A percentile compares a stretch with the other conserved stretches of the same genome.
Conservation (phyloP, 1,139 yeast species). For the Yarrowia galli region DNA sequence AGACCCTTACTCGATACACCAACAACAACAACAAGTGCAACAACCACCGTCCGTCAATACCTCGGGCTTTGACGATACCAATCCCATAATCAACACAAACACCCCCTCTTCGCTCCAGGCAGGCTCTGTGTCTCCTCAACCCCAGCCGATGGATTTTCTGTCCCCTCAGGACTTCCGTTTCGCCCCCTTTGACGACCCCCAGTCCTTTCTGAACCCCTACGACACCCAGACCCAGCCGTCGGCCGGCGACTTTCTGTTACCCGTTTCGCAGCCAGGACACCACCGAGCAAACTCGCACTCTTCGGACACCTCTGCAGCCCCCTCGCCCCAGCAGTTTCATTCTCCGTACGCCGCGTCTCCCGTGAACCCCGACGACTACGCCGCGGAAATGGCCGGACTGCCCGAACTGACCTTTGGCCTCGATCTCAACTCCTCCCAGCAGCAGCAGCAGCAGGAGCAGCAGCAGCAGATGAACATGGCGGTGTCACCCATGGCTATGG, state of each 20-base stretch:
- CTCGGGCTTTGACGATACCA: constrained; percentile 12
- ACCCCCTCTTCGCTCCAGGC: constrained; percentile 23
- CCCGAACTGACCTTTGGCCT: constrained; percentile 22
- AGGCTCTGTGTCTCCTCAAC: constrained; percentile 28
- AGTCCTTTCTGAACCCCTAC: constrained; percentile 27
- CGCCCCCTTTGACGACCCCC: constrained; percentile 30
- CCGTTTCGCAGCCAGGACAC: constrained; percentile 13
- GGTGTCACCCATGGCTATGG: constrained; percentile 25
- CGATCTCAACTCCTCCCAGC: constrained; percentile 4
- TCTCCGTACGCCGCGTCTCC: constrained; percentile 37
- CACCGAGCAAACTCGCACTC: constrained; percentile 25
- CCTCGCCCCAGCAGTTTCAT: constrained; percentile 28
- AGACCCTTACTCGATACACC: constrained; percentile 13
- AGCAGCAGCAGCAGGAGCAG: too few species aligned
- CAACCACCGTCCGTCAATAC: not conserved
- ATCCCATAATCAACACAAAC: not conserved
- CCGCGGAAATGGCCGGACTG: constrained; percentile 36
- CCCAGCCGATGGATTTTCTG: constrained; percentile 32
- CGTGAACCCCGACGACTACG: constrained; percentile 30
- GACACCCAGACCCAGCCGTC: constrained; percentile 5
- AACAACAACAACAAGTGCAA: not conserved
- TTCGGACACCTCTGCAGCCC: constrained; percentile 33
- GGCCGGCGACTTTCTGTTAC: constrained; percentile 12
- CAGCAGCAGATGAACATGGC: constrained; percentile 32
- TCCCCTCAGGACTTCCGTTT: constrained; percentile 28